phyloP scores from a whole-genome alignment of 345 rosid species.

The Eucalyptus guilfoylei region DNA sequence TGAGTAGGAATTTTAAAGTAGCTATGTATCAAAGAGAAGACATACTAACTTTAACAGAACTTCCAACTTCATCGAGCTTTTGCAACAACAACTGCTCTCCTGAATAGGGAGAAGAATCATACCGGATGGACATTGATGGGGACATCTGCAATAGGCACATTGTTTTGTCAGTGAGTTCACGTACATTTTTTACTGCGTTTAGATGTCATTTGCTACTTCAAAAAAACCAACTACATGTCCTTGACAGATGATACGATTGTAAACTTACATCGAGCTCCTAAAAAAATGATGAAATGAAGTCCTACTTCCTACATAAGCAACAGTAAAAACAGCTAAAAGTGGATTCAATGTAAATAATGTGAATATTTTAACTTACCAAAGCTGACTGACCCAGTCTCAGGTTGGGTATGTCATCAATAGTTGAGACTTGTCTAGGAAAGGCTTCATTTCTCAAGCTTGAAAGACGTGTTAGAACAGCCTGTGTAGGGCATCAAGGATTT shows the following conservation, averaged over 20 bases:
- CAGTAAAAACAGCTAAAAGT: neutral
- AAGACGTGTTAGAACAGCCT: constrained; percentile 53
- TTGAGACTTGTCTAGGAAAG: constrained; percentile 27
- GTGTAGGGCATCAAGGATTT: neutral
- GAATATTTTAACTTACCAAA: neutral
- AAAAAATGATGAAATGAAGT: neutral
- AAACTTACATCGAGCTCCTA: neutral
- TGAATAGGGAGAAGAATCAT: constrained; percentile 12
- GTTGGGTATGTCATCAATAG: constrained; percentile 37
- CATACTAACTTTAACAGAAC: constrained; percentile 38
- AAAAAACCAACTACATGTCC: neutral
- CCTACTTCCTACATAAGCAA: neutral
- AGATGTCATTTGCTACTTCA: neutral
- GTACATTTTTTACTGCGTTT: neutral
- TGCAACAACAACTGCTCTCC: constrained; percentile 36
- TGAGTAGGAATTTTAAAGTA: neutral
- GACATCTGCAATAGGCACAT: constrained; percentile 22
- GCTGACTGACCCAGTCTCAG: constrained; percentile 20
- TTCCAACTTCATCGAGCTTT: constrained; percentile 57
- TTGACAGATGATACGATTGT: neutral
- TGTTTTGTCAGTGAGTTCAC: neutral
- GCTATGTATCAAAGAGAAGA: neutral
- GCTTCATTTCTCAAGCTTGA: constrained; percentile 47
- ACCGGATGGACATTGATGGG: constrained; percentile 23
- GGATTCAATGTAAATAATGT: constrained; percentile 6